Evolutionary conservation across 495 filamentous ascomycete genomes (phyloP).

Genomic region (Eremomyces bilateralis): DNA sequence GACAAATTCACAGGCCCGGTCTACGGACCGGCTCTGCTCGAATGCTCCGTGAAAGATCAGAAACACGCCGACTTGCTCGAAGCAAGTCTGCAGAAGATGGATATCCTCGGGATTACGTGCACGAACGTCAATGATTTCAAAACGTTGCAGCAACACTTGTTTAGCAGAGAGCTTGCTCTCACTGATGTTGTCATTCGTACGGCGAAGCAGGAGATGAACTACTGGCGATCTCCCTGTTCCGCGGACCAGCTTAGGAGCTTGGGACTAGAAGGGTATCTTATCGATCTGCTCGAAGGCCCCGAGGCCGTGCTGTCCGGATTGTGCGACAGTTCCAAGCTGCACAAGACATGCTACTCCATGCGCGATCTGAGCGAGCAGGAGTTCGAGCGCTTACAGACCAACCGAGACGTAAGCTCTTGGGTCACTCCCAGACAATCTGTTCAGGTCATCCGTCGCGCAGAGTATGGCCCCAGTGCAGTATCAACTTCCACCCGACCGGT

Average conservation of each 20-base stretch:
- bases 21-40: slow-evolving; percentile 66
- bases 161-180: slow-evolving; percentile 28
- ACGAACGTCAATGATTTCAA: slow-evolving; percentile 54
- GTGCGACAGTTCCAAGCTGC: slow-evolving; percentile 41
- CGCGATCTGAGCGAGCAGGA: slow-evolving; percentile 40
- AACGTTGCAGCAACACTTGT: slow-evolving; percentile 36
- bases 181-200: slow-evolving; percentile 43
- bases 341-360: slow-evolving; percentile 41
- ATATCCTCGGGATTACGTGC: slow-evolving; percentile 53
- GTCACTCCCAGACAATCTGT: slow-evolving; percentile 38
- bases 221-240: slow-evolving; percentile 31
- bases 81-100: slow-evolving; percentile 34
- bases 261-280: slow-evolving; percentile 62
- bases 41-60: slow-evolving; percentile 59
- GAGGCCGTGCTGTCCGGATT: slow-evolving; percentile 74
- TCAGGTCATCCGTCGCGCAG: slow-evolving; percentile 36
- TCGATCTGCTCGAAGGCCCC: slow-evolving; percentile 59
- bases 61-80: slow-evolving; percentile 57
- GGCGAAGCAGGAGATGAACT: slow-evolving; percentile 23
- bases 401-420: slow-evolving; percentile 34
- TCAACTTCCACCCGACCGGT: slow-evolving; percentile 40
- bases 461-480: slow-evolving; percentile 48
- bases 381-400: slow-evolving; percentile 33
- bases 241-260: slow-evolving; percentile 29
- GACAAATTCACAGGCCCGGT: slow-evolving; percentile 56